Base-by-base conservation (phyloP, 345 rosid species). In the Aethionema arabicum region DNA sequence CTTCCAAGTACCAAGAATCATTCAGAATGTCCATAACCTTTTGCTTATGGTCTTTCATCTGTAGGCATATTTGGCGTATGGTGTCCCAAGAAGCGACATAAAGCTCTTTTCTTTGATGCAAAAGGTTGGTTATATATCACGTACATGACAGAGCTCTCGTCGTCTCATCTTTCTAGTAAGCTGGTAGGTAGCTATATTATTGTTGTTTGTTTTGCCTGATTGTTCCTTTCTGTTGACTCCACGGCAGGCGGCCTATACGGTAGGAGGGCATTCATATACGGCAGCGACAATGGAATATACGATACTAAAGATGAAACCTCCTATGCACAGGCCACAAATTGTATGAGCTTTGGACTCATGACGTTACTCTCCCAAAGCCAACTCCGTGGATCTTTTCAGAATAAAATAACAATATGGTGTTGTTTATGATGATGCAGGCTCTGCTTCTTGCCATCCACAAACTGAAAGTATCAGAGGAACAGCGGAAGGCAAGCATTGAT, bases 11-110 rank as follows among this genome's bases (percentile, higher is more conserved):
- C 46, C 33, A 59, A 53, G 70, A 65, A 53, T 12, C 40, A 27
- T 52, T 65, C 14, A 8, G 46, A 52, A 65, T 12, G 64, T 46
- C 33, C 51, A 72, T 32, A 45, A 59, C 53, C 35, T 52, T 73
- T 47, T 39, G 3, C 15, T 39, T 6, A 50, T 77, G 57, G 32
- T 67, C 54, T 66, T 27, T 35, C 35, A 56, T 13, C 59, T 63
- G 48, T 61, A 90, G 98, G 98, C 95, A 33, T 89, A 82, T 71
- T 78, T 92, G 73, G 98, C 98, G n/a, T 92, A 92, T 63, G 97
- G 98, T 51, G 91, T 92, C 53, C 97, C 98, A 49, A 84, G 66
- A 80, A 89, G 95, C 50, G 98, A 92, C 69, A 63, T 92, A 76
- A 92, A 92, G 80, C 83, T 90, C 58, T 87, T 89, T 76, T 84